Base-by-base conservation (phyloP, 208 protist genomes). In the Wallacemonas sp. region DNA sequence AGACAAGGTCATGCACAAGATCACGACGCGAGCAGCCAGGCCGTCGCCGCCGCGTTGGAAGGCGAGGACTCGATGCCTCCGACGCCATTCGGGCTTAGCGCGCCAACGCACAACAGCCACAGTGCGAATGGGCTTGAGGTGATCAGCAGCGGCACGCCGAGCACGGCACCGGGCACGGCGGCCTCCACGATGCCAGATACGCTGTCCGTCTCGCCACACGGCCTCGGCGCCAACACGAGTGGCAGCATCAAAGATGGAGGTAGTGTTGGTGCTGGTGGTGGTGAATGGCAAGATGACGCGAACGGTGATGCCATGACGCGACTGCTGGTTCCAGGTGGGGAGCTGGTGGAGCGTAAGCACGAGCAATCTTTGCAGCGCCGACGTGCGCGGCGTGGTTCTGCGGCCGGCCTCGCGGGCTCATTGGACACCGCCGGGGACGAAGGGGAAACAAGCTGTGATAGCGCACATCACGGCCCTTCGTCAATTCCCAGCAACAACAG, bases 61-160 rank as follows among this genome's bases (percentile, higher is more conserved):
- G 61, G 42, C 17, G 61, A 66, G 21, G 61, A 45, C 14, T 66
- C 61, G 14, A 33, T 46, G 4, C 33, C 41, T 8, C 46, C 14
- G 14, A 53, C 44, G 5, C 55, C 2, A 21, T 55, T 41, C 22
- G 46, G 46, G 5, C n/a, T 41, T 4, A 47, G 41, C 4, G 42
- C 61, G 36, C 22, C 61, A 44, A 44, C 44, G 24, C n/a, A 22
- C 12, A 22, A 15, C 6, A 9, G 42, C 42, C 9, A 15, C 6
- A n/a, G n/a, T n/a, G n/a, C n/a, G 21, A 44, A 17, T 21, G 61
- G 12, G 12, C 6, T 53, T 17, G 61, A n/a, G 14, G 22, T n/a
- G 21, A 42, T 31, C 61, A 36, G 38, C 36, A 42, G 49, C 61
- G 14, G 17, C 15, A 46, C 49, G 17, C 17, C 12, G 5, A 54